phyloP scores from a whole-genome alignment of 2,329 filamentous ascomycete genomes.

The Plectosphaerella cucumerina region DNA sequence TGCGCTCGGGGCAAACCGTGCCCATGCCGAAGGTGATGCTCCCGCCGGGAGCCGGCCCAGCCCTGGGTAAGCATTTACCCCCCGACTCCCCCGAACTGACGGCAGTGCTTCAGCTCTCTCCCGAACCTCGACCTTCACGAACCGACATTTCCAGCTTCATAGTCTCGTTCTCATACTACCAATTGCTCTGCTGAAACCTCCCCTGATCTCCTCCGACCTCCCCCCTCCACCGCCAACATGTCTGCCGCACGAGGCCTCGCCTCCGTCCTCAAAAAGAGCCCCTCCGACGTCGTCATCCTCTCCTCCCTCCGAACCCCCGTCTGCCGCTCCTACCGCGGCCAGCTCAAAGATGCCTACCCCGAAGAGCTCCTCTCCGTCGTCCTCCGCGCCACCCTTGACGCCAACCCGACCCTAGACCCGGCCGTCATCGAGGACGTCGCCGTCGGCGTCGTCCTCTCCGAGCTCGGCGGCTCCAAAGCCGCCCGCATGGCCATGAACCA shows the following conservation, averaged over 20 bases:
- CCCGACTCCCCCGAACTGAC: too few species aligned
- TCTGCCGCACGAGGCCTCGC: slow-evolving; percentile 62
- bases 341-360: slow-evolving; percentile 82
- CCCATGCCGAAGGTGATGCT: neutral
- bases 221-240: slow-evolving; percentile 28
- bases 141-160: neutral
- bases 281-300: slow-evolving; percentile 81
- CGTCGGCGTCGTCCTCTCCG: slow-evolving; percentile 84
- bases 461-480: slow-evolving; percentile 86
- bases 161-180: neutral
- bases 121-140: neutral
- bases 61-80: neutral
- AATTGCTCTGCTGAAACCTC: slow-evolving; percentile 1
- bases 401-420: slow-evolving; percentile 69
- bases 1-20: neutral
- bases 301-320: slow-evolving; percentile 87
- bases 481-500: slow-evolving; percentile 88
- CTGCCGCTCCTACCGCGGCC: slow-evolving; percentile 77
- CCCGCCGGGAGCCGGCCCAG: neutral
- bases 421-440: slow-evolving; percentile 72
- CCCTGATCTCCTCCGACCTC: neutral
- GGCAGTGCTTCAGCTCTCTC: neutral
- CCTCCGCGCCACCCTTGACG: slow-evolving; percentile 63
- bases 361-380: slow-evolving; percentile 77
- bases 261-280: slow-evolving; percentile 72